A percentile compares a stretch with the other conserved stretches of the same genome.
These are phyloP conservation scores for Phialophora verrucosa DNA, from an alignment of 2,329 filamentous ascomycete species.

Conservation along the genomic window DNA sequence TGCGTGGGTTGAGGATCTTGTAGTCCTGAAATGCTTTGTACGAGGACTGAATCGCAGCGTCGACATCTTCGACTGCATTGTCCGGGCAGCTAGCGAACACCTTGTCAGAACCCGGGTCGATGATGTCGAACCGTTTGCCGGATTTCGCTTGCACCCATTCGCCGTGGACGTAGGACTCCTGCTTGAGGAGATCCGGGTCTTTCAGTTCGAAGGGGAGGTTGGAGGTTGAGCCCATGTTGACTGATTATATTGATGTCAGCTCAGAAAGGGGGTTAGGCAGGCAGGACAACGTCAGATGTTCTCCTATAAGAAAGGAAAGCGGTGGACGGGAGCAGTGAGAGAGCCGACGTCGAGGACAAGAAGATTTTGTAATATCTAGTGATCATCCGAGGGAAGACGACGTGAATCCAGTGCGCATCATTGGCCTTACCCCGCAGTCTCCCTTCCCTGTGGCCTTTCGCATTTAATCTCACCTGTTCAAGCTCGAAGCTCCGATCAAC, in stretches of 20 bases:
- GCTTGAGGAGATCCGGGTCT: conserved; percentile 56
- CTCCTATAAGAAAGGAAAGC: background rate
- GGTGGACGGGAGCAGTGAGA: background rate
- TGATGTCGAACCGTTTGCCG: conserved; percentile 58
- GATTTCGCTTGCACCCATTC: conserved; percentile 55
- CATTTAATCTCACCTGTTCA: background rate
- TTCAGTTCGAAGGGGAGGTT: conserved; percentile 51
- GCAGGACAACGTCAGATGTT: background rate
- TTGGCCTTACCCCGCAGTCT: conserved; percentile 4
- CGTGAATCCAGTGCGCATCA: background rate
- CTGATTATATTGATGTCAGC: background rate
- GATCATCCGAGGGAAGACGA: conserved; percentile 4
- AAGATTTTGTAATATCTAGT: background rate
- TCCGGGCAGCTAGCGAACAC: conserved; percentile 60
- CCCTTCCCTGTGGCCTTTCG: background rate
- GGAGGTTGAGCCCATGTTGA: conserved; percentile 13
- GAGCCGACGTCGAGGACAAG: background rate
- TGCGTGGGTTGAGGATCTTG: conserved; percentile 64
- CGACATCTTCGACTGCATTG: conserved; percentile 63
- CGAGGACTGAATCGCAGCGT: conserved; percentile 63
- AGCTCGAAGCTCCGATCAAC: background rate
- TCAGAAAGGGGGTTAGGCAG: background rate
- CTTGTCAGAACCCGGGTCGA: conserved; percentile 59
- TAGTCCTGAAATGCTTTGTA: conserved; percentile 67
- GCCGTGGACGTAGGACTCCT: conserved; percentile 59